A percentile compares a stretch with the other conserved stretches of the same genome.
These are phyloP conservation scores for Aspergillus nanangensis DNA, from an alignment of 495 filamentous ascomycete species.

Conservation along the genomic window DNA sequence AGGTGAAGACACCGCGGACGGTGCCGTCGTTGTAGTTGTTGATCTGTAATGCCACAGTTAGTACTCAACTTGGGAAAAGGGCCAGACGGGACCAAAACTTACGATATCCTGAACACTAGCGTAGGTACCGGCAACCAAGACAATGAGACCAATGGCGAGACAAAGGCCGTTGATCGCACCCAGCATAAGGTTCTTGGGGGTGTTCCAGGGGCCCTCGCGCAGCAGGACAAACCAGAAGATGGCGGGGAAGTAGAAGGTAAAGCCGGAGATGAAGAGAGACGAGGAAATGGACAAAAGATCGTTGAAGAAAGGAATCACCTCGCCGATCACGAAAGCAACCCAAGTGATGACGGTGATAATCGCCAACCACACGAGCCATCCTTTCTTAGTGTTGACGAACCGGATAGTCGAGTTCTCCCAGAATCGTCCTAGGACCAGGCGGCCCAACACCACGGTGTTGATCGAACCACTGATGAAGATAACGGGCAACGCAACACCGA, in stretches of 20 bases:
- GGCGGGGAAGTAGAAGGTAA: slow-evolving; percentile 61
- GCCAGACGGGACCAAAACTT: slow-evolving; percentile 27
- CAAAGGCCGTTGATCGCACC: slow-evolving; percentile 16
- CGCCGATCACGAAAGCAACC: slow-evolving; percentile 60
- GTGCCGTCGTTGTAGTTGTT: slow-evolving; percentile 35
- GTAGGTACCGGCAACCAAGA: slow-evolving; percentile 48
- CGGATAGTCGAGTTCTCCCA: slow-evolving; percentile 49
- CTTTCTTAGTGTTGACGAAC: slow-evolving; percentile 54
- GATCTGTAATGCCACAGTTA: slow-evolving; percentile 20
- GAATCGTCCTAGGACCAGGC: slow-evolving; percentile 58
- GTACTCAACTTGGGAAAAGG: neutral
- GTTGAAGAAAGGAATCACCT: slow-evolving; percentile 65
- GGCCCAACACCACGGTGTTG: slow-evolving; percentile 53
- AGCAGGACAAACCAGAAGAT: slow-evolving; percentile 60
- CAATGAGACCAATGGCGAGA: slow-evolving; percentile 24
- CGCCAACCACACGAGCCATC: slow-evolving; percentile 54
- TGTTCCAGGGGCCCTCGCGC: slow-evolving; percentile 35
- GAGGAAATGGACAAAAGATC: slow-evolving; percentile 55
- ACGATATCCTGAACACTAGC: slow-evolving; percentile 53
- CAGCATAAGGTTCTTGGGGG: slow-evolving; percentile 25
- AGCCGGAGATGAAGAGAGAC: slow-evolving; percentile 59
- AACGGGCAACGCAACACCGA: slow-evolving; percentile 67
- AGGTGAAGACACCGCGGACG: slow-evolving; percentile 44
- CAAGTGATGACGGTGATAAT: slow-evolving; percentile 51
- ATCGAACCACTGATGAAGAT: slow-evolving; percentile 64